phyloP scores from a whole-genome alignment of 352 stramenopile genomes.

The Achlya hypogyna region DNA sequence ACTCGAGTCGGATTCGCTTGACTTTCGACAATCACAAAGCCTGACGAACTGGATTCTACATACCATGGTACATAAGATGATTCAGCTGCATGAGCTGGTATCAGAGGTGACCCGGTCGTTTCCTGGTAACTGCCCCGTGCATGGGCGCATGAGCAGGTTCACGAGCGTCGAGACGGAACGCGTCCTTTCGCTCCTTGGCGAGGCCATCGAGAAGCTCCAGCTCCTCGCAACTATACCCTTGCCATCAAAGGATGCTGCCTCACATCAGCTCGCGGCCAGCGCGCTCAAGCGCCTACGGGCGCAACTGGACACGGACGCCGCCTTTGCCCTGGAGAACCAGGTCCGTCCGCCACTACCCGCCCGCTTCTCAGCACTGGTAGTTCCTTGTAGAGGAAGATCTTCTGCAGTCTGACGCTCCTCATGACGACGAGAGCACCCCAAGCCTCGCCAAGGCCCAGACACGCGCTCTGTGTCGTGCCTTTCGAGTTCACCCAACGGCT shows the following conservation, averaged over 20 bases:
- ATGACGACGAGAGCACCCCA: not conserved
- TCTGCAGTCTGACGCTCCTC: not conserved
- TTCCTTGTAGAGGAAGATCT: conserved; percentile 17
- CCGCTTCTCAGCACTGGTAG: no score
- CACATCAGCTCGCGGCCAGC: not conserved
- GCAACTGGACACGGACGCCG: conserved; percentile 1
- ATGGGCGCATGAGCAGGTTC: conserved; percentile 27
- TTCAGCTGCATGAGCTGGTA: no score
- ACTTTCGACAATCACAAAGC: no score
- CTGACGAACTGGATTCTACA: no score
- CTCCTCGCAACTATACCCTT: conserved; percentile 26
- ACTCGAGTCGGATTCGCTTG: no score
- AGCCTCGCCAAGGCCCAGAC: not conserved
- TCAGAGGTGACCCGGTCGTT: no score
- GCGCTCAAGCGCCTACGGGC: not conserved
- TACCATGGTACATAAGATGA: no score
- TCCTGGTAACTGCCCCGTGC: no score
- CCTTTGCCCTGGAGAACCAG: conserved; percentile 21
- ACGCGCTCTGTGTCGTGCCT: conserved; percentile 4
- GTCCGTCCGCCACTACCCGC: no score
- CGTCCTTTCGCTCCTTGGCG: conserved; percentile 32
- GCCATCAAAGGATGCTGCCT: not conserved
- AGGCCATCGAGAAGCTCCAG: conserved; percentile 27
- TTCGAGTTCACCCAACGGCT: not conserved
- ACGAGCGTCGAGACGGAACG: conserved; percentile 30